Percentiles rank a stretch among this genome's conserved stretches.
Evolutionary conservation across 2,329 filamentous ascomycete species (phyloP).

Genomic region (Drechslerella coelobrocha): DNA sequence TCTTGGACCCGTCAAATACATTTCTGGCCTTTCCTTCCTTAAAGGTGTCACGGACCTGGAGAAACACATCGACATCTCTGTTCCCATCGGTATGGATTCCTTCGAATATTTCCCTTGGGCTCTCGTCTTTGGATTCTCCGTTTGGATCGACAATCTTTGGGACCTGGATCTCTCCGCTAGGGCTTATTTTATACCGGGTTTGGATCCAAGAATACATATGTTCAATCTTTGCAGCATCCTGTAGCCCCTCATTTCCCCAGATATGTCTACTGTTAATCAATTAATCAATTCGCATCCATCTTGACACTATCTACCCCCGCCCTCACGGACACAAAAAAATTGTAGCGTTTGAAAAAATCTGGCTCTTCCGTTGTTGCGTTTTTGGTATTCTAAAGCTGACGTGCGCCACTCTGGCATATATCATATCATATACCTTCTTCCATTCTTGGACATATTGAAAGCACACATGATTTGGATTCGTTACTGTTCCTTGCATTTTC

Average conservation of each 20-base stretch:
- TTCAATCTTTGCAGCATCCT: constrained; percentile 30
- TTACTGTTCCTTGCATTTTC: constrained; percentile 3
- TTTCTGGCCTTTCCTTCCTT: too few species aligned
- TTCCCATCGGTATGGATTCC: constrained; percentile 21
- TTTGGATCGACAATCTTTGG: not conserved
- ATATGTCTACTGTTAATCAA: constrained; percentile 29
- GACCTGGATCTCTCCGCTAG: not conserved
- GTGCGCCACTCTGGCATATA: constrained; percentile 21
- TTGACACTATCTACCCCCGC: not conserved
- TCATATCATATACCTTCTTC: constrained; percentile 18
- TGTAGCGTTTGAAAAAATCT: constrained; percentile 41
- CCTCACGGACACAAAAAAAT: constrained; percentile 16
- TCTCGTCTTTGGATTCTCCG: constrained; percentile 2
- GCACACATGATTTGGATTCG: constrained; percentile 15
- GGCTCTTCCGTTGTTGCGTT: not conserved
- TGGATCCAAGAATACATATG: constrained; percentile 28
- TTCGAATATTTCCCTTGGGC: not conserved
- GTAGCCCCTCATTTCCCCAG: constrained; percentile 32
- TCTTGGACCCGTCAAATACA: too few species aligned
- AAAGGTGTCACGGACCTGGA: too few species aligned
- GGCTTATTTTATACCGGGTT: constrained; percentile 15
- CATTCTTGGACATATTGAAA: constrained; percentile 50
- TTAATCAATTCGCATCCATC: constrained; percentile 15
- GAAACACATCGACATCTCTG: not conserved
- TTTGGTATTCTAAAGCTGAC: not conserved